Evolutionary conservation across 163 green algal species (phyloP).

Genomic region (Prototheca stagnorum): DNA sequence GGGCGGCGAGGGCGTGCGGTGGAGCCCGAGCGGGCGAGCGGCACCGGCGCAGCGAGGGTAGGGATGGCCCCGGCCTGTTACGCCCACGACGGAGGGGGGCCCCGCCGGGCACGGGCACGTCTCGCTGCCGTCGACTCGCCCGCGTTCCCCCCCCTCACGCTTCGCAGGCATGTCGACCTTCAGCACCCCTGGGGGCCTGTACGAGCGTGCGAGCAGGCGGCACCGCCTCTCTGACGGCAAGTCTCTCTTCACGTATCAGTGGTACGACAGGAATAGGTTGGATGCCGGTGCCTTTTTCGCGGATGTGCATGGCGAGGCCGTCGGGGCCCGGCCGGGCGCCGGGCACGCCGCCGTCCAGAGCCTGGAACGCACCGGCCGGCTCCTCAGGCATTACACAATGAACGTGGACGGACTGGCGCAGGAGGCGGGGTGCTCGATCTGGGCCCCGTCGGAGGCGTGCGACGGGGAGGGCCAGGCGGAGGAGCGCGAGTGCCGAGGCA

Average conservation of each 20-base stretch:
- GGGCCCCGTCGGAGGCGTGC: slow-evolving; percentile 22
- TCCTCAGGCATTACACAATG: slow-evolving; percentile 80
- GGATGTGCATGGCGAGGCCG: slow-evolving; percentile 64
- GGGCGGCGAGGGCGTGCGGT: too few relatives aligned
- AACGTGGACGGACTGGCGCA: slow-evolving; percentile 82
- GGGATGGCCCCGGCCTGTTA: too few relatives aligned
- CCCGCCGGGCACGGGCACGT: not conserved
- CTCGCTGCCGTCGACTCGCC: not conserved
- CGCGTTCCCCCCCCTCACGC: not conserved
- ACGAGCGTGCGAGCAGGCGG: slow-evolving; percentile 58
- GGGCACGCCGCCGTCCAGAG: slow-evolving; percentile 53
- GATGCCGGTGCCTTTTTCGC: slow-evolving; percentile 56
- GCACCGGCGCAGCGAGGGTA: too few relatives aligned
- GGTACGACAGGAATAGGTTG: slow-evolving; percentile 41
- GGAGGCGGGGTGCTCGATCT: slow-evolving; percentile 19
- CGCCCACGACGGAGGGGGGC: not conserved
- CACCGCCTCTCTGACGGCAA: slow-evolving; percentile 76
- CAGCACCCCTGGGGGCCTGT: slow-evolving; percentile 63
- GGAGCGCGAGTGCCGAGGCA: too few relatives aligned
- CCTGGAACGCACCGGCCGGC: slow-evolving; percentile 19
- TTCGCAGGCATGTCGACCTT: slow-evolving; percentile 81
- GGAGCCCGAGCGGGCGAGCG: too few relatives aligned
- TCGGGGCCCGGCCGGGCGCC: slow-evolving; percentile 29
- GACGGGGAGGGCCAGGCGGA: slow-evolving; percentile 52
- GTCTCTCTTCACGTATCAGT: slow-evolving; percentile 73